phyloP scores from a whole-genome alignment of 768 basidiomycete genomes.

The Leccinellum albellum region DNA sequence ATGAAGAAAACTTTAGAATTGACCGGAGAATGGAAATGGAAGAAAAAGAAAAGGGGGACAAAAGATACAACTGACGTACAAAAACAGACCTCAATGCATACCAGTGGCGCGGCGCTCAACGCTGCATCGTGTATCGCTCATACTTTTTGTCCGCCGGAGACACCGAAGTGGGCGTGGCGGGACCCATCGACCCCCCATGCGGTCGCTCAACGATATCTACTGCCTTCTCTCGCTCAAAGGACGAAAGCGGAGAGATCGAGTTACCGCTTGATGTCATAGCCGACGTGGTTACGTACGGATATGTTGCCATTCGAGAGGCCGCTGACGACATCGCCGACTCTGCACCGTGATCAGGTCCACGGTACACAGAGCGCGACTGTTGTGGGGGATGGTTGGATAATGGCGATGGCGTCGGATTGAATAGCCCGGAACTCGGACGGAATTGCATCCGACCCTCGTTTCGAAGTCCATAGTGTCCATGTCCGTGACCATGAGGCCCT shows the following conservation, averaged over 20 bases:
- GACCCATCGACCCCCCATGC: conserved; percentile 17
- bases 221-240: conserved; percentile 57
- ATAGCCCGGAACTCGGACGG: conserved; percentile 19
- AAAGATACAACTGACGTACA: not conserved
- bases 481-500: conserved; percentile 15
- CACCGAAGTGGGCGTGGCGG: conserved; percentile 37
- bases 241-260: conserved; percentile 30
- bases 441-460: conserved; percentile 29
- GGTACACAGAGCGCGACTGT: conserved; percentile 27
- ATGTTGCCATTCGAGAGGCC: conserved; percentile 34
- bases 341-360: conserved; percentile 29
- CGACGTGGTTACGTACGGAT: conserved; percentile 38
- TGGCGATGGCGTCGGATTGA: conserved; percentile 45
- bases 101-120: conserved; percentile 7
- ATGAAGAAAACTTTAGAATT: not conserved
- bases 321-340: conserved; percentile 33
- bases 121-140: conserved; percentile 27
- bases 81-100: not conserved
- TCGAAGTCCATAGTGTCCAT: conserved; percentile 22
- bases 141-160: conserved; percentile 36
- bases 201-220: conserved; percentile 30
- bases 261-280: conserved; percentile 32
- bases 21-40: not conserved
- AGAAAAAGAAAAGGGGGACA: conserved; percentile 5
- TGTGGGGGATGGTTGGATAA: conserved; percentile 26